Base-by-base conservation (phyloP, 805 yeast genomes). In the Lachancea thermotolerans region DNA sequence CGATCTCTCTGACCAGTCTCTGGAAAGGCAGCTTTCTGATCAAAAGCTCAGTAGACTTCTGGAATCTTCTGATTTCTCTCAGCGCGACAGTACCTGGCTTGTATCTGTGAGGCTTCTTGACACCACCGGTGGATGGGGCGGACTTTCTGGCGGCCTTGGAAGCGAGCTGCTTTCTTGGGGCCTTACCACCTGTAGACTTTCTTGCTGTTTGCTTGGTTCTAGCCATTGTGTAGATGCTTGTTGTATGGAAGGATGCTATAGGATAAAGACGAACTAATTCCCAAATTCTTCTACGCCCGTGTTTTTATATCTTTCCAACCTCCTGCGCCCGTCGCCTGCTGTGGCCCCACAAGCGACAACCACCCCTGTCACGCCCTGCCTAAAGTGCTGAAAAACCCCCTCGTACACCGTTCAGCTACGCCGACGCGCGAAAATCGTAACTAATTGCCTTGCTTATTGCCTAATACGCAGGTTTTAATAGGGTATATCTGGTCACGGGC, bases 1-100 rank as follows among this genome's bases (percentile, higher is more conserved):
- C 95, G 53, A 91, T 87, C 73, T 90, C 96, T 71, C 96, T 79
- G 47, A 90, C 96, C 67, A 90, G 79, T 78, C 97, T 83, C 70
- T 91, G 96, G 84, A 91, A 91, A 49, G 98, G 98, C 59, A 91
- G 79, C 72, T 91, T 91, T 78, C 95, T 85, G 72, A 91, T 87
- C 72, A 91, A 80, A 43, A 91, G 77, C 70, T 90, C 96, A 58
- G 98, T 90, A 49, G 95, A 85, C 69, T 88, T 86, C 76, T 91
- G 98, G 77, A 90, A 91, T 79, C 95, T 84, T 78, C 96, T 85
- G 67, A 93, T 87, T 77, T 91, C 98, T 76, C 95, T 83, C 69
- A 88, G 78, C 52, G 97, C 97, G 64, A 85, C 93, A 65, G 93
- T 86, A 81, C 95, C 95, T 74, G 95, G 95, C 85, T 85, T 85